A percentile compares a stretch with the other conserved stretches of the same genome.
Conservation (phyloP, 768 basidiomycete species). For the Suillus discolor region DNA sequence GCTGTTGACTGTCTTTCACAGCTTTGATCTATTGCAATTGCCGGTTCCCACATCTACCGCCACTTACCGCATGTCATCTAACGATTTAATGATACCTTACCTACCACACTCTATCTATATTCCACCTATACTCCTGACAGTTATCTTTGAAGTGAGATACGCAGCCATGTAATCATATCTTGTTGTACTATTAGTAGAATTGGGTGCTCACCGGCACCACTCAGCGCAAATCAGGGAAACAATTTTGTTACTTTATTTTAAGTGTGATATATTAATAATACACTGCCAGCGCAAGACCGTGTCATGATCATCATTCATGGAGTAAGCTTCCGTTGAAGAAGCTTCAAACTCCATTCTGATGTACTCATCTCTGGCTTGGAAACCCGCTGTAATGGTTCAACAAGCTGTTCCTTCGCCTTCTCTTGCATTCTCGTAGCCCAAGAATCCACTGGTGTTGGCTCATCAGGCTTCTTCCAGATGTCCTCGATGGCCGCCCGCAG, state of each 20-base stretch:
- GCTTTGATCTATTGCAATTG: constrained; percentile 1
- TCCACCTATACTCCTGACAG: constrained; percentile 7
- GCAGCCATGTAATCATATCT: neutral
- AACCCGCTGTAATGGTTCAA: constrained; percentile 55
- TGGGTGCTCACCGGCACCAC: too few species aligned
- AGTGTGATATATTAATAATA: neutral
- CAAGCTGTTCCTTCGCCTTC: constrained; percentile 45
- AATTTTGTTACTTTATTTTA: neutral
- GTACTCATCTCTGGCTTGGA: constrained; percentile 45
- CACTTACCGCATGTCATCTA: constrained; percentile 5
- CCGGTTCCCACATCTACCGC: neutral
- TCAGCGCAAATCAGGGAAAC: neutral
- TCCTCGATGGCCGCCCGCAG: constrained; percentile 59
- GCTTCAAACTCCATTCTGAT: constrained; percentile 25
- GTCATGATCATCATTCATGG: neutral
- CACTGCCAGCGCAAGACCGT: neutral
- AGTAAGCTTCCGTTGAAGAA: constrained; percentile 17
- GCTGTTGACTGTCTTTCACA: neutral
- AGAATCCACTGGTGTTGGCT: constrained; percentile 36
- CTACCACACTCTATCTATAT: constrained; percentile 2
- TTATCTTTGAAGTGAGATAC: neutral
- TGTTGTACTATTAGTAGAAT: constrained; percentile 5
- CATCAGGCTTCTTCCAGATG: constrained; percentile 58
- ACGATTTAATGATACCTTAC: constrained; percentile 14
- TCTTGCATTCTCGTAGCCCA: constrained; percentile 60